These are phyloP conservation scores for Stenocarpella maydis DNA, from an alignment of 2,329 filamentous ascomycete species.

Conservation along the genomic window DNA sequence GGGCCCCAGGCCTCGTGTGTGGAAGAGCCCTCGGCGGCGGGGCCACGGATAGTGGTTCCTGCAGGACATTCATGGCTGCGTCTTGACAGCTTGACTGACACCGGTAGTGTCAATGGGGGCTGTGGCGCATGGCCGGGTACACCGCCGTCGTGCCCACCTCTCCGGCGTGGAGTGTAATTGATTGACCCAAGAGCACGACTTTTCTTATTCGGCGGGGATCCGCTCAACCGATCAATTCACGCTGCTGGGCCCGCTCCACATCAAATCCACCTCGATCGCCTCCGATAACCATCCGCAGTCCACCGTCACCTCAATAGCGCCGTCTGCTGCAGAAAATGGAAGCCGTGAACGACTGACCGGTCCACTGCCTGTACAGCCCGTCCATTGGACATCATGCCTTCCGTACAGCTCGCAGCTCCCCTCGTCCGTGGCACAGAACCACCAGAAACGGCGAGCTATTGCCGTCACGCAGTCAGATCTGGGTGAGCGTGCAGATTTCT, in stretches of 20 bases:
- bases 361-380: background rate
- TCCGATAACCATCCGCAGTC: background rate
- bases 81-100: slow-evolving; percentile 27
- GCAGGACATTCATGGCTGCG: slow-evolving; percentile 25
- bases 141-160: background rate
- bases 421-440: background rate
- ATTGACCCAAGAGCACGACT: slow-evolving; percentile 13
- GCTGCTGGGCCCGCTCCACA: background rate
- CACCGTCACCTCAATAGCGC: slow-evolving; percentile 10
- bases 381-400: background rate
- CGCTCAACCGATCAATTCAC: slow-evolving; percentile 7
- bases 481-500: background rate
- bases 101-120: slow-evolving; percentile 19
- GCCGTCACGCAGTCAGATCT: background rate
- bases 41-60: slow-evolving; percentile 26
- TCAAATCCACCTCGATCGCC: background rate
- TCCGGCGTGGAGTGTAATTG: background rate
- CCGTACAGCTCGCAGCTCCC: background rate
- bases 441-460: background rate
- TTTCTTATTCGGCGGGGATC: slow-evolving; percentile 17
- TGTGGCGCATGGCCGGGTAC: background rate
- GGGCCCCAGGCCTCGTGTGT: slow-evolving; percentile 9
- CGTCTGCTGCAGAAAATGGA: background rate
- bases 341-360: background rate
- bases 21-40: slow-evolving; percentile 18